Conservation (phyloP, 192 early-diverging fungal genomes). For the Coemansia sp. region DNA sequence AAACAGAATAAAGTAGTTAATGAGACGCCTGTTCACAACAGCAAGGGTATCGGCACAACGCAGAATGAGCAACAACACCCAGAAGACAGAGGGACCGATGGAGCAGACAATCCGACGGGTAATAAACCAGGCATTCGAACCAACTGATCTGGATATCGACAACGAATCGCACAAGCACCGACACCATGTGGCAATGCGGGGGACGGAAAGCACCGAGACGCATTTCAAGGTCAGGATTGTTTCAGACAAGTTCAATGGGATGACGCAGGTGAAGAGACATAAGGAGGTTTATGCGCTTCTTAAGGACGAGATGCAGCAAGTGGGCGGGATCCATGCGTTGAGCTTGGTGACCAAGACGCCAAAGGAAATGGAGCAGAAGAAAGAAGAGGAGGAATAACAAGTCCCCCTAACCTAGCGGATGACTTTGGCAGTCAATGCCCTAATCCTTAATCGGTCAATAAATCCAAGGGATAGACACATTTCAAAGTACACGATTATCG, state of each 20-base stretch:
- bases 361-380: slow-evolving; percentile 41
- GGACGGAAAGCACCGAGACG: slow-evolving; percentile 73
- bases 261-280: slow-evolving; percentile 62
- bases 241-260: slow-evolving; percentile 60
- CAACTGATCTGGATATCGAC: slow-evolving; percentile 64
- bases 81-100: slow-evolving; percentile 9
- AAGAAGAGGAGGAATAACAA: neutral
- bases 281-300: slow-evolving; percentile 70
- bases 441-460: too few relatives aligned
- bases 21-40: neutral
- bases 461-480: too few relatives aligned
- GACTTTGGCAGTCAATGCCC: too few relatives aligned
- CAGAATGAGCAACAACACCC: neutral
- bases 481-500: neutral
- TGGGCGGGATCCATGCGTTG: slow-evolving; percentile 76
- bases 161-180: slow-evolving; percentile 81
- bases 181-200: slow-evolving; percentile 85
- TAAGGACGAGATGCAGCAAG: slow-evolving; percentile 66
- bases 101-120: slow-evolving; percentile 26
- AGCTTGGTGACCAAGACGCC: slow-evolving; percentile 76
- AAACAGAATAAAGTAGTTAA: neutral
- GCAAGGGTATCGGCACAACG: neutral
- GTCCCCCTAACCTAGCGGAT: neutral
- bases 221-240: slow-evolving; percentile 79
- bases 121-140: slow-evolving; percentile 54